Conservation (phyloP, 2,329 filamentous ascomycete species). For the Shiraia sp. region DNA sequence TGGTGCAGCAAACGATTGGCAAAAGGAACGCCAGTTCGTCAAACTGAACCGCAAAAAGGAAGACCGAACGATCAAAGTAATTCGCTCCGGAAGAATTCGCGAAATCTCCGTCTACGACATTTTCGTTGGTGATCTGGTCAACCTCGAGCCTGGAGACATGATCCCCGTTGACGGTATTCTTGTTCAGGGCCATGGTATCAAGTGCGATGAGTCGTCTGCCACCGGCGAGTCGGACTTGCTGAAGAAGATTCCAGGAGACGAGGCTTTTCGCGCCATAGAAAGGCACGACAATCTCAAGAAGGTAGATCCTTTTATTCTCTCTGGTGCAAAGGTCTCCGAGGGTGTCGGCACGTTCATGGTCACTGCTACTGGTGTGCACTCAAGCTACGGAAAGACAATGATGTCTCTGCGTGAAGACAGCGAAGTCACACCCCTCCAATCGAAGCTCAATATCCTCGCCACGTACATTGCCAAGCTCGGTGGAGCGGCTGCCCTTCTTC, state of each 20-base stretch:
- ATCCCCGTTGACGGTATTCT: conserved; percentile 73
- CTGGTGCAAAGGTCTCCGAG: conserved; percentile 77
- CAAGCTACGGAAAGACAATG: conserved; percentile 75
- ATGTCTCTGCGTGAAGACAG: conserved; percentile 77
- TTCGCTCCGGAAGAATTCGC: conserved; percentile 72
- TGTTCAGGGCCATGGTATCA: conserved; percentile 66
- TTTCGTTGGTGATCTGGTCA: conserved; percentile 73
- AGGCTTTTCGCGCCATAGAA: conserved; percentile 68
- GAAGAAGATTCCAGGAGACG: conserved; percentile 67
- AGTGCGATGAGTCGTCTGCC: conserved; percentile 74
- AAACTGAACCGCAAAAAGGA: conserved; percentile 82
- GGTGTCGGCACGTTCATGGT: conserved; percentile 77
- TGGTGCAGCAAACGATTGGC: conserved; percentile 79
- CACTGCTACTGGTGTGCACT: conserved; percentile 73
- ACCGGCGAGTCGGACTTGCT: conserved; percentile 75
- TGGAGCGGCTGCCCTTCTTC: conserved; percentile 74
- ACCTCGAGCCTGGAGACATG: conserved; percentile 69
- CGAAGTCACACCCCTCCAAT: conserved; percentile 77
- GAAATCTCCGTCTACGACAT: conserved; percentile 69
- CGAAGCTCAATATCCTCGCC: conserved; percentile 75
- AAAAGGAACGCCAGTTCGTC: conserved; percentile 80
- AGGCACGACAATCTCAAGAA: conserved; percentile 66
- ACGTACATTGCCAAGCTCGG: conserved; percentile 80
- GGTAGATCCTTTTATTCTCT: conserved; percentile 83
- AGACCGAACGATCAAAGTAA: conserved; percentile 72